Conservation (phyloP, 169 alveolate species). For the Babesia divergens region DNA sequence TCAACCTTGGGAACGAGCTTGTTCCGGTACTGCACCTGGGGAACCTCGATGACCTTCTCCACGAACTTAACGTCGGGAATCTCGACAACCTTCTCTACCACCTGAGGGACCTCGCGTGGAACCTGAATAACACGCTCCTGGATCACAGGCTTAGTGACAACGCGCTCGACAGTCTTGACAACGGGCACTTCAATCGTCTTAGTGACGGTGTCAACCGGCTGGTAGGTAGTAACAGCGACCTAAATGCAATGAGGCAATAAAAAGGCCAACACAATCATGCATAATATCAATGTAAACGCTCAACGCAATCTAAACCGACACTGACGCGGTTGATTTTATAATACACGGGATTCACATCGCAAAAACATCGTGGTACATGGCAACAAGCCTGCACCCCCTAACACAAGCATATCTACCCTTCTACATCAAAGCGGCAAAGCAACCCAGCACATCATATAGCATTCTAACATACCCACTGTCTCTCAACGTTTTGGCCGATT, state of each 20-base stretch:
- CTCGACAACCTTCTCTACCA: constrained; percentile 84
- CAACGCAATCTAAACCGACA: too few relatives aligned
- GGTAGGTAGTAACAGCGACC: constrained; percentile 87
- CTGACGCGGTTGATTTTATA: too few relatives aligned
- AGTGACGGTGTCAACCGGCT: constrained; percentile 83
- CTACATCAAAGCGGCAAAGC: not conserved
- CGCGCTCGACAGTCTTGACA: constrained; percentile 74
- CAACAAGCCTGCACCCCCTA: not conserved
- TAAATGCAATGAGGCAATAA: not conserved
- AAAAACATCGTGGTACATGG: not conserved
- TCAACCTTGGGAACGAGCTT: constrained; percentile 82
- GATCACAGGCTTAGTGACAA: constrained; percentile 77
- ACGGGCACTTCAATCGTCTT: constrained; percentile 79
- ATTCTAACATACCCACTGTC: constrained; percentile 63
- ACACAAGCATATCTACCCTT: not conserved
- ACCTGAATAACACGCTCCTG: constrained; percentile 83
- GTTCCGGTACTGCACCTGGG: constrained; percentile 81
- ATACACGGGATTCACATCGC: too few relatives aligned
- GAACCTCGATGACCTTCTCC: constrained; percentile 82
- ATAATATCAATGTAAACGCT: too few relatives aligned
- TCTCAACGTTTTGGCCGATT: constrained; percentile 56
- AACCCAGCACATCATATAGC: not conserved
- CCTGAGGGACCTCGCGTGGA: constrained; percentile 81
- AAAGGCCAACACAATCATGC: too few relatives aligned
- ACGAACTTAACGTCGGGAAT: constrained; percentile 85